These are phyloP conservation scores for Cladosporium sp. DNA, from an alignment of 2,329 filamentous ascomycete species.

Conservation along the genomic window DNA sequence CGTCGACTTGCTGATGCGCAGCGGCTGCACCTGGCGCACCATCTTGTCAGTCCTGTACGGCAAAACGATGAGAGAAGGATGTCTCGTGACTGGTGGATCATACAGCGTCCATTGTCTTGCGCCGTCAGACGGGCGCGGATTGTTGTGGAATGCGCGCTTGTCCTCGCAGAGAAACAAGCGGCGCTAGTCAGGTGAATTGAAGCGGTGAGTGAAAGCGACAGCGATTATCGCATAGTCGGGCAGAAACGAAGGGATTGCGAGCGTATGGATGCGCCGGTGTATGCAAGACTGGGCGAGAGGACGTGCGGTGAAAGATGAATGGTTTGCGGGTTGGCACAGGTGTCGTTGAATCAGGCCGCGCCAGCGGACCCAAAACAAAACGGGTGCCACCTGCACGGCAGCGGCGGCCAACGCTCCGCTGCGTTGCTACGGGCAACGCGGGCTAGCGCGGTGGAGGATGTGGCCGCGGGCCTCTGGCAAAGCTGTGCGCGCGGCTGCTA, in stretches of 20 bases:
- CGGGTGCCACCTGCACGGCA: background rate
- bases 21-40: conserved; percentile 59
- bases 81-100: conserved; percentile 2
- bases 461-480: no score
- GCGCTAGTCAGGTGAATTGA: background rate
- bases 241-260: background rate
- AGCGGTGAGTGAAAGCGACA: conserved; percentile 1
- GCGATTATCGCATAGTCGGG: conserved; percentile 11
- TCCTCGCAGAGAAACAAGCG: conserved; percentile 2
- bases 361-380: background rate
- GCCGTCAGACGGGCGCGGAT: conserved; percentile 9
- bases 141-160: conserved; percentile 14
- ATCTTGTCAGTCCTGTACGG: conserved; percentile 12
- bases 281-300: background rate
- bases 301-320: background rate
- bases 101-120: conserved; percentile 11
- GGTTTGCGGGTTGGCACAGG: background rate
- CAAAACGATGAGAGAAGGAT: background rate
- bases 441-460: background rate
- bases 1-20: conserved; percentile 70
- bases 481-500: no score
- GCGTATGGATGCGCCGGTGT: background rate
- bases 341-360: background rate
- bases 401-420: background rate
- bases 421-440: background rate